Conservation (phyloP, 2,329 filamentous ascomycete species). For the Macrophomina tecta region DNA sequence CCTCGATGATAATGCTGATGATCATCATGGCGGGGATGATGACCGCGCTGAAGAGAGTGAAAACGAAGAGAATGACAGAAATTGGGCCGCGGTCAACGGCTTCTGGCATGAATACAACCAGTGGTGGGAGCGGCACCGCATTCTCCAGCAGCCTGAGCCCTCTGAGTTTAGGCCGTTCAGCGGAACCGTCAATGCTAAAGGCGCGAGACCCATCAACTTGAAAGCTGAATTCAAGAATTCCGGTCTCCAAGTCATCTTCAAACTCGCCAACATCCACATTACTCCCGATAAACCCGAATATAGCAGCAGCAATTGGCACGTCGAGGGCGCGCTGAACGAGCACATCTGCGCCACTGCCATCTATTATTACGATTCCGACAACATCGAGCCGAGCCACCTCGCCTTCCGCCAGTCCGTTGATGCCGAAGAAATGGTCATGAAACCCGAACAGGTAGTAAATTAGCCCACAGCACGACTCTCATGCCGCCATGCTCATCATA, state of each 20-base stretch:
- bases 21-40: neutral
- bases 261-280: slow-evolving; percentile 65
- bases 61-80: neutral
- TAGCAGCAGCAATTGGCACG: slow-evolving; percentile 60
- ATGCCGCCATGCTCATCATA: neutral
- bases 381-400: slow-evolving; percentile 61
- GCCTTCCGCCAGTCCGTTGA: slow-evolving; percentile 53
- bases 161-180: neutral
- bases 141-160: neutral
- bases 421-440: slow-evolving; percentile 1
- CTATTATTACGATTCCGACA: slow-evolving; percentile 67
- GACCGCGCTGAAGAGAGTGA: no score
- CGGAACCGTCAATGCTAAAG: neutral
- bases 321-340: slow-evolving; percentile 62
- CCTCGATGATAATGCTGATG: neutral
- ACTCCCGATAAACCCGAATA: slow-evolving; percentile 64
- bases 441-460: slow-evolving; percentile 25
- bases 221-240: slow-evolving; percentile 42
- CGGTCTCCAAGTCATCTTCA: slow-evolving; percentile 68
- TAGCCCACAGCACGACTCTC: neutral
- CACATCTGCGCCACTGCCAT: slow-evolving; percentile 68
- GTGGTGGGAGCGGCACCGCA: neutral
- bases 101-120: neutral
- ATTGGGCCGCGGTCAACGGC: neutral
- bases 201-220: slow-evolving; percentile 30